These are phyloP conservation scores for Rubia tinctorum DNA, from an alignment of 305 asterid genomes.

Conservation along the genomic window DNA sequence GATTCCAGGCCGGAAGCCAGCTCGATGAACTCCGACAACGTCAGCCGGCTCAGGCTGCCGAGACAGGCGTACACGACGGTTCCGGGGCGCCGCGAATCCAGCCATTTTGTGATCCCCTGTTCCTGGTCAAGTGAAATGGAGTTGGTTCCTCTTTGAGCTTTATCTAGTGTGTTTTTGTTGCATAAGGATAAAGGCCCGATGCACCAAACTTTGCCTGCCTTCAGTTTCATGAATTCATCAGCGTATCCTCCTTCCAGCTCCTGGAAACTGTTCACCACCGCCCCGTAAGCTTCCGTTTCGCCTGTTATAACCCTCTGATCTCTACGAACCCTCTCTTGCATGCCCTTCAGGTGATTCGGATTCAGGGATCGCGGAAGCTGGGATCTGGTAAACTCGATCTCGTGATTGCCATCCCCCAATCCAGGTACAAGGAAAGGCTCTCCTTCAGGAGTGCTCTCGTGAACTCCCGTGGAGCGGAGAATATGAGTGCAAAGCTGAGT, in stretches of 20 bases:
- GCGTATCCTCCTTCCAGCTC: slow-evolving; percentile 42
- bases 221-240: slow-evolving; percentile 29
- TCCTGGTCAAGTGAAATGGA: slow-evolving; percentile 17
- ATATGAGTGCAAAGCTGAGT: slow-evolving; percentile 32
- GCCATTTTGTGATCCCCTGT: slow-evolving; percentile 23
- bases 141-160: slow-evolving; percentile 30
- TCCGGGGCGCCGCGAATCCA: slow-evolving; percentile 24
- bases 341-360: slow-evolving; percentile 14
- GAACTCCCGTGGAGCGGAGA: slow-evolving; percentile 16
- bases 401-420: slow-evolving; percentile 20
- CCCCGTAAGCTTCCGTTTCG: neutral
- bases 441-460: neutral
- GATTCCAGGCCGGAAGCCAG: slow-evolving; percentile 33
- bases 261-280: slow-evolving; percentile 6
- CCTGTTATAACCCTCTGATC: neutral
- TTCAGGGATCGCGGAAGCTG: slow-evolving; percentile 44
- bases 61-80: slow-evolving; percentile 47
- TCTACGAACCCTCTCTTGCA: slow-evolving; percentile 18
- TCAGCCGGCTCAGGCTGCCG: slow-evolving; percentile 38
- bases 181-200: slow-evolving; percentile 38
- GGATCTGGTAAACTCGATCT: slow-evolving; percentile 32
- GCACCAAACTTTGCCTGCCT: slow-evolving; percentile 38
- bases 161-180: slow-evolving; percentile 22
- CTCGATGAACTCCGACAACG: slow-evolving; percentile 29
- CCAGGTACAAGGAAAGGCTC: slow-evolving; percentile 42